A percentile compares a stretch with the other conserved stretches of the same genome.
phyloP scores from a whole-genome alignment of 2,329 filamentous ascomycete species.

The Fusarium palustre region DNA sequence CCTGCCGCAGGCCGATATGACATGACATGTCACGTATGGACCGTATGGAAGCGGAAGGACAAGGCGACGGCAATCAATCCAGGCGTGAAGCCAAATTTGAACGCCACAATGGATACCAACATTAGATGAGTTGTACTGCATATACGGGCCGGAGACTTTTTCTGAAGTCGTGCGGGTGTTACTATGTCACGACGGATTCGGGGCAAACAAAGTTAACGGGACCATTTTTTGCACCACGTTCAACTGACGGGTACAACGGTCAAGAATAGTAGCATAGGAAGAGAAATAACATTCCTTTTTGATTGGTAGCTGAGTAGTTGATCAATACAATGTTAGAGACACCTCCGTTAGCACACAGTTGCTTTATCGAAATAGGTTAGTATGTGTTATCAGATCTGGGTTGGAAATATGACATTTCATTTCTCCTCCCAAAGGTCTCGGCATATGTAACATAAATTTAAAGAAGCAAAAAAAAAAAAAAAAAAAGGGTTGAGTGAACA shows the following conservation, averaged over 20 bases:
- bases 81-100: slow-evolving; percentile 18
- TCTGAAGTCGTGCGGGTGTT: slow-evolving; percentile 18
- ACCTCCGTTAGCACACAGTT: neutral
- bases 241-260: neutral
- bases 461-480: no score
- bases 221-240: neutral
- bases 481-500: neutral
- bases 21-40: slow-evolving; percentile 15
- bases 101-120: neutral
- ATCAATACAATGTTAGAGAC: neutral
- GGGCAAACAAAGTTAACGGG: slow-evolving; percentile 21
- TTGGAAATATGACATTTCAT: neutral
- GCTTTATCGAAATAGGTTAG: neutral
- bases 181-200: slow-evolving; percentile 28
- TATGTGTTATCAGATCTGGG: neutral
- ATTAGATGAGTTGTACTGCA: neutral
- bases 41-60: slow-evolving; percentile 22
- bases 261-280: neutral
- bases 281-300: neutral
- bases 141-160: slow-evolving; percentile 22
- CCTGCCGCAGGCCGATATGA: slow-evolving; percentile 14
- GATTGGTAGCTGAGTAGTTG: neutral
- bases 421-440: neutral
- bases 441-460: neutral
- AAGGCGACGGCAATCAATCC: slow-evolving; percentile 23